Evolutionary conservation across 805 yeast species (phyloP).

Genomic region (Nakazawaea anatomiae): DNA sequence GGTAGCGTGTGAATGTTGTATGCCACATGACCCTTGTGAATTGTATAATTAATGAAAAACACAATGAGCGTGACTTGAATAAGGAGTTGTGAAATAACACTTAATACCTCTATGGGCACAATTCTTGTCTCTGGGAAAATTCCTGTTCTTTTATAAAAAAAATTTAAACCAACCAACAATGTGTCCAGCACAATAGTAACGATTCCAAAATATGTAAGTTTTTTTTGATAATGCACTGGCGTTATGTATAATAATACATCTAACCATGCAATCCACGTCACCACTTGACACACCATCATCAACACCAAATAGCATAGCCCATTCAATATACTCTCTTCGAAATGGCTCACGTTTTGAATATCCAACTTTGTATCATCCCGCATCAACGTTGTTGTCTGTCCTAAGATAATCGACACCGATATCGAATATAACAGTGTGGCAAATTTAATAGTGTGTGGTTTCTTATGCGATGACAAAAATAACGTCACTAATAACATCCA

Average conservation of each 20-base stretch:
- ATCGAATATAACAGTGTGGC: constrained; percentile 55
- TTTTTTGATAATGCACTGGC: constrained; percentile 24
- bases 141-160: constrained; percentile 10
- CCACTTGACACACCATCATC: constrained; percentile 32
- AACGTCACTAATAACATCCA: constrained; percentile 68
- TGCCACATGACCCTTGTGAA: constrained; percentile 25
- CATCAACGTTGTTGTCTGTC: constrained; percentile 39
- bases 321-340: constrained; percentile 32
- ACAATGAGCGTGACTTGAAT: constrained; percentile 6
- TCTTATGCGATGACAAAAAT: constrained; percentile 45
- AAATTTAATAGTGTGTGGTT: constrained; percentile 51
- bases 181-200: constrained; percentile 23
- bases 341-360: constrained; percentile 43
- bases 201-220: constrained; percentile 25
- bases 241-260: constrained; percentile 40
- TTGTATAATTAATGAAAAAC: constrained; percentile 1
- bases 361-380: constrained; percentile 44
- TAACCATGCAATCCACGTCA: constrained; percentile 50
- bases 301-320: constrained; percentile 31
- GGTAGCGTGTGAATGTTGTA: constrained; percentile 42
- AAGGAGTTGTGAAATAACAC: constrained; percentile 1
- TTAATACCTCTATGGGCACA: neutral
- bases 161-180: constrained; percentile 17
- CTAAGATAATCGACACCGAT: constrained; percentile 45
- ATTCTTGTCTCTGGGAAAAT: neutral